Conservation (phyloP, 331 rosid species). For the Quercus phellos region DNA sequence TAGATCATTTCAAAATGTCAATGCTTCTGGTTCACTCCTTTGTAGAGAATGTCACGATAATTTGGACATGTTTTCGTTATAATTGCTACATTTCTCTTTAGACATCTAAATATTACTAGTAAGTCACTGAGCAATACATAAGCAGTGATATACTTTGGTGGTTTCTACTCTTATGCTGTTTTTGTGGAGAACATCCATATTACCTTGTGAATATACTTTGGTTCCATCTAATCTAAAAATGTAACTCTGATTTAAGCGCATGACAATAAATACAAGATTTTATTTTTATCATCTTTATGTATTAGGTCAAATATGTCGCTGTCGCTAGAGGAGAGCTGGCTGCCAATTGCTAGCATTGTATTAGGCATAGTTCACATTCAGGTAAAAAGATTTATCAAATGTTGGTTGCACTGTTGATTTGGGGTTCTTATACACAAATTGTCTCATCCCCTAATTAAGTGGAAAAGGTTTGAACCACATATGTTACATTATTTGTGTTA, state of each 20-base stretch:
- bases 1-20: neutral
- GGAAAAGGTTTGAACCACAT: neutral
- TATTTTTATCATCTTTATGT: slow-evolving; percentile 10
- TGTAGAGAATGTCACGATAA: neutral
- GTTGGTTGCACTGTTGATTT: neutral
- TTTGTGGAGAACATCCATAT: neutral
- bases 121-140: neutral
- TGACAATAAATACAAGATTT: neutral
- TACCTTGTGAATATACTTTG: neutral
- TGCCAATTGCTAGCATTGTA: slow-evolving; percentile 82
- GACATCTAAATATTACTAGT: neutral
- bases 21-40: neutral
- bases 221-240: neutral
- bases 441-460: neutral
- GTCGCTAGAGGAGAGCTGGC: slow-evolving; percentile 92
- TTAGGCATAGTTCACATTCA: slow-evolving; percentile 82
- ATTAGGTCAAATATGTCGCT: slow-evolving; percentile 70
- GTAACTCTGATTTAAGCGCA: neutral
- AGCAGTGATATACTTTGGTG: neutral
- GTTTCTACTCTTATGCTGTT: neutral
- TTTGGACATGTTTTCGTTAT: neutral
- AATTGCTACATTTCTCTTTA: neutral
- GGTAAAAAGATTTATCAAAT: slow-evolving; percentile 36
- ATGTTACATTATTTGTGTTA: no score
- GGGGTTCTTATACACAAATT: neutral